Percentiles rank a stretch among this genome's conserved stretches.
These are phyloP conservation scores for Nelumbo lutea DNA, from an alignment of 164 flowering plant genomes.

Conservation along the genomic window DNA sequence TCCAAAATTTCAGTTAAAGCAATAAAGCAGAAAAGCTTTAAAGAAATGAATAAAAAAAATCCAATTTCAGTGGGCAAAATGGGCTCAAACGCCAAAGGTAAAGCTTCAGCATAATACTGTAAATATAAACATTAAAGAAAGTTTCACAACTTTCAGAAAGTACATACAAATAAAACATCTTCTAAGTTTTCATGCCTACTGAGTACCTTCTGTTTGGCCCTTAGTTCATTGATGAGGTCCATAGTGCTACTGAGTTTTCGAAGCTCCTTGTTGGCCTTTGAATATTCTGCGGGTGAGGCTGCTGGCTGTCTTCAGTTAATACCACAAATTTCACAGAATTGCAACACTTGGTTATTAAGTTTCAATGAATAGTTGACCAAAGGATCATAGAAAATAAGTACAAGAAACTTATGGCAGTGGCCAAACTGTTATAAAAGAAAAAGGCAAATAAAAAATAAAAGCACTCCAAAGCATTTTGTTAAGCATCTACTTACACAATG, in stretches of 20 bases:
- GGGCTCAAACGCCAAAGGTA: neutral
- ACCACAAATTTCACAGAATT: slow-evolving; percentile 14
- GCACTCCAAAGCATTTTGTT: neutral
- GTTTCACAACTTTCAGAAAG: neutral
- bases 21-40: neutral
- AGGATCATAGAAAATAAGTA: neutral
- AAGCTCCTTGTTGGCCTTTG: slow-evolving; percentile 86
- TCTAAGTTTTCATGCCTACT: neutral
- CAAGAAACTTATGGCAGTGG: neutral
- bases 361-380: neutral
- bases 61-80: neutral
- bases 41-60: neutral
- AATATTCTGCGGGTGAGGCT: slow-evolving; percentile 62
- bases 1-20: neutral
- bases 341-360: neutral
- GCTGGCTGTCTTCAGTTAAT: slow-evolving; percentile 83
- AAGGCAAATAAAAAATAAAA: too few species aligned
- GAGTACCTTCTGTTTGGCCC: slow-evolving; percentile 70
- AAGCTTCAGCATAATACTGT: neutral
- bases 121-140: neutral
- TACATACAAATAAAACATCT: neutral
- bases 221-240: slow-evolving; percentile 61
- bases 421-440: neutral
- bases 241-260: slow-evolving; percentile 50
- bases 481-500: neutral